phyloP scores from a whole-genome alignment of 495 filamentous ascomycete genomes.

The Neurospora cerealis region DNA sequence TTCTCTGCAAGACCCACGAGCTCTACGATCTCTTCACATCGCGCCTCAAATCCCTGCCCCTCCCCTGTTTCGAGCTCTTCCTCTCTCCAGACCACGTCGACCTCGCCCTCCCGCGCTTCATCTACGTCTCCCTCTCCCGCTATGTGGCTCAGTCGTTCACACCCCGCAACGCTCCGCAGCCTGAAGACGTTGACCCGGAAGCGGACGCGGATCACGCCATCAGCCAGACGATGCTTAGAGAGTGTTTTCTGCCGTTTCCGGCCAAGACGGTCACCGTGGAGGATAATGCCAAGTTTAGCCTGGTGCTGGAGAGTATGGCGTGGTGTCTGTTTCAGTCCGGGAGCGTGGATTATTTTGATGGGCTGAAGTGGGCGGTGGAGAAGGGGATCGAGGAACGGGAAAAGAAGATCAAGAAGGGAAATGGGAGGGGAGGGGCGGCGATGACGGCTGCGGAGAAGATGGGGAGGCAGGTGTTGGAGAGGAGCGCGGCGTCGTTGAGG shows the following conservation, averaged over 20 bases:
- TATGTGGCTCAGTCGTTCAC: constrained; percentile 53
- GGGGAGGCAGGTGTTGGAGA: constrained; percentile 25
- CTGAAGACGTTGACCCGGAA: constrained; percentile 28
- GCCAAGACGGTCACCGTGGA: constrained; percentile 50
- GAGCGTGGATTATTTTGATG: constrained; percentile 31
- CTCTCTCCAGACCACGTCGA: constrained; percentile 21
- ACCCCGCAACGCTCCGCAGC: constrained; percentile 39
- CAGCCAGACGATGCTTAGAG: constrained; percentile 48
- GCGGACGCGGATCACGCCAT: constrained; percentile 33
- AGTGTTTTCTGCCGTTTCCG: constrained; percentile 60
- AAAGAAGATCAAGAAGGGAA: constrained; percentile 39
- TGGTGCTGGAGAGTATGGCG: constrained; percentile 64
- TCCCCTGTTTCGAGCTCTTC: constrained; percentile 64
- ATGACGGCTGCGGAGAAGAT: constrained; percentile 20
- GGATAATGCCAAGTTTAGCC: constrained; percentile 74
- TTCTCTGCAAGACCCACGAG: constrained; percentile 42
- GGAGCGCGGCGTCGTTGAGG: constrained; percentile 30
- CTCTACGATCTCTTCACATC: constrained; percentile 62
- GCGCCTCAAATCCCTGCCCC: constrained; percentile 53
- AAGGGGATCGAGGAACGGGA: constrained; percentile 54
- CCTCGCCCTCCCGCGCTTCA: constrained; percentile 36
- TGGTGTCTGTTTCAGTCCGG: constrained; percentile 42
- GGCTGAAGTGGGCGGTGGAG: constrained; percentile 44
- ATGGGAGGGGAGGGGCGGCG: constrained; percentile 25
- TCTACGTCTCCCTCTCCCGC: constrained; percentile 53